phyloP scores from a whole-genome alignment of 768 basidiomycete species.

The Phlebiopsis flavidoalba region DNA sequence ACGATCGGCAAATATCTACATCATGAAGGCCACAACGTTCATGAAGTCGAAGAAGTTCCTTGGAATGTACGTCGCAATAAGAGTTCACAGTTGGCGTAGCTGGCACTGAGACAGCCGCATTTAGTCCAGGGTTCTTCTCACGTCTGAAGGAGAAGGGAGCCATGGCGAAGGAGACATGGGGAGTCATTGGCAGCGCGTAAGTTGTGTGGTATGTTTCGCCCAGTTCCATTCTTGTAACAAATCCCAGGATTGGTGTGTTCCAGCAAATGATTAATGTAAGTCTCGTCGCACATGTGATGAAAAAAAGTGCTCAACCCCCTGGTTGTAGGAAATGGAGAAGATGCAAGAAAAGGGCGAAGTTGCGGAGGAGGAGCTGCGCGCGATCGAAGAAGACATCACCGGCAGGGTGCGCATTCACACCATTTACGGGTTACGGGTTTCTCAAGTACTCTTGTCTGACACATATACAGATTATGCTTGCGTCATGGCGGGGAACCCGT shows the following conservation, averaged over 20 bases:
- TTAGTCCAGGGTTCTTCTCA: constrained; percentile 85
- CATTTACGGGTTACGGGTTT: not conserved
- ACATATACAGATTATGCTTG: constrained; percentile 71
- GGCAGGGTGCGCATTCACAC: constrained; percentile 58
- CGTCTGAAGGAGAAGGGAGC: constrained; percentile 91
- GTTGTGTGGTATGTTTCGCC: not conserved
- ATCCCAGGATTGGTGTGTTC: constrained; percentile 58
- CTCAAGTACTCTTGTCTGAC: not conserved
- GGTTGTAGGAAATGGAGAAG: constrained; percentile 78
- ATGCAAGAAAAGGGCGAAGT: constrained; percentile 86
- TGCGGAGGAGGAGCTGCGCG: constrained; percentile 78
- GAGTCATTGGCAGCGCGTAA: constrained; percentile 92
- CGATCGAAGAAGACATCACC: constrained; percentile 88
- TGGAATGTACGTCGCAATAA: constrained; percentile 60
- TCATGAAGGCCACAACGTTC: constrained; percentile 88
- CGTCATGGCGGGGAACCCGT: constrained; percentile 96
- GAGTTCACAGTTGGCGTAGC: not conserved
- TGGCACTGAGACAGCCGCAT: not conserved
- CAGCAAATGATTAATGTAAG: constrained; percentile 61
- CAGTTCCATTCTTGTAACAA: constrained; percentile 1
- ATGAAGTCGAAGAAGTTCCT: constrained; percentile 89
- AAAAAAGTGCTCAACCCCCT: constrained; percentile 13
- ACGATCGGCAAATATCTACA: constrained; percentile 89
- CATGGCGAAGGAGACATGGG: constrained; percentile 94
- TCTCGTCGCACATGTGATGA: not conserved